phyloP scores from a whole-genome alignment of 257 asterid genomes.

The Forsythia suspensa region DNA sequence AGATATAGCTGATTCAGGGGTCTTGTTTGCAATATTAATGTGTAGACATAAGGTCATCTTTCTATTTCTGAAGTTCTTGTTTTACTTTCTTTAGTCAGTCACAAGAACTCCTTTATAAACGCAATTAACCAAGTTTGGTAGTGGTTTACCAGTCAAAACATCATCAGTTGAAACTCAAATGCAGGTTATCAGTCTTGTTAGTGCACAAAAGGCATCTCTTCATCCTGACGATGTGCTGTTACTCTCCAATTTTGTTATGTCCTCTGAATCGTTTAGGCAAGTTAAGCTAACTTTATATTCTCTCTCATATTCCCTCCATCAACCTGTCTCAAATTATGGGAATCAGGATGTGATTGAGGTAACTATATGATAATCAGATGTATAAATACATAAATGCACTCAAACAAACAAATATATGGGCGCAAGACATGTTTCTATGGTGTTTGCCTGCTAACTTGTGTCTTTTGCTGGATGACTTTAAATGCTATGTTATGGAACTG shows the following conservation, averaged over 20 bases:
- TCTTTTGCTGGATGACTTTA: background rate
- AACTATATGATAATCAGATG: background rate
- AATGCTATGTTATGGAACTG: background rate
- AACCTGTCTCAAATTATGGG: slow-evolving; percentile 5
- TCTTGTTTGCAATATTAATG: slow-evolving; percentile 87
- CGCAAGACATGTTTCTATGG: background rate
- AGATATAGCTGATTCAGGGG: slow-evolving; percentile 90
- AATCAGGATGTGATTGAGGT: background rate
- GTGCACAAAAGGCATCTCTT: slow-evolving; percentile 89
- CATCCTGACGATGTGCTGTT: slow-evolving; percentile 93
- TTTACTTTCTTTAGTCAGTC: background rate
- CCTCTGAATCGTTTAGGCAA: slow-evolving; percentile 95
- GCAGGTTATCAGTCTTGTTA: slow-evolving; percentile 96
- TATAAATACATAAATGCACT: background rate
- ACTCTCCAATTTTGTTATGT: slow-evolving; percentile 86
- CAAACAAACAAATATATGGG: background rate
- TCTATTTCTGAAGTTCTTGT: slow-evolving; percentile 13
- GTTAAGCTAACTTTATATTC: slow-evolving; percentile 15
- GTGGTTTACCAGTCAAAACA: slow-evolving; percentile 18
- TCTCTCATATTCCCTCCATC: slow-evolving; percentile 5
- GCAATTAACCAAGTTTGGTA: background rate
- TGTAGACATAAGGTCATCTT: slow-evolving; percentile 85
- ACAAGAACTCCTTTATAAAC: background rate
- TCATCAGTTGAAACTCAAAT: slow-evolving; percentile 23
- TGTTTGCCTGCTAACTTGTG: background rate